A percentile compares a stretch with the other conserved stretches of the same genome.
phyloP scores from a whole-genome alignment of 2,329 filamentous ascomycete genomes.

The Tothia fuscella region DNA sequence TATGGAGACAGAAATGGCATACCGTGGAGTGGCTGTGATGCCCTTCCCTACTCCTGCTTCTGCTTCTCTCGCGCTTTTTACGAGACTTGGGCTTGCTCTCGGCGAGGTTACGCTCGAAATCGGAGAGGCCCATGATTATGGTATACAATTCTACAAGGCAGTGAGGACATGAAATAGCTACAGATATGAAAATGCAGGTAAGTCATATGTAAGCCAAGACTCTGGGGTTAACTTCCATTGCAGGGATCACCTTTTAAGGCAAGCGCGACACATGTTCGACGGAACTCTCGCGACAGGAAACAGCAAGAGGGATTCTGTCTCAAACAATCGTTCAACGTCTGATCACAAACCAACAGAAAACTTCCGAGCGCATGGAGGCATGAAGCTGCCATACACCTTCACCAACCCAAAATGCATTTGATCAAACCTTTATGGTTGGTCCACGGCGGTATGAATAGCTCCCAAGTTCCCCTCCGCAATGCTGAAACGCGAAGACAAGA shows the following conservation, averaged over 20 bases:
- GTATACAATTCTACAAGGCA: no score
- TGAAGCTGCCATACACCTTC: slow-evolving; percentile 5
- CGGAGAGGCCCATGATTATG: slow-evolving; percentile 11
- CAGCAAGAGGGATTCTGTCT: no score
- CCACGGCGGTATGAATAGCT: slow-evolving; percentile 12
- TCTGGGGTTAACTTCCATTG: no score
- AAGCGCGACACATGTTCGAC: no score
- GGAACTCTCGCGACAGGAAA: no score
- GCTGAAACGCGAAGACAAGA: slow-evolving; percentile 14
- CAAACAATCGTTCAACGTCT: no score
- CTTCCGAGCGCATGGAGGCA: not conserved
- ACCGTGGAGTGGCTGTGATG: slow-evolving; percentile 14
- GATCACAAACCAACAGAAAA: no score
- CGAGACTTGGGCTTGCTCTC: slow-evolving; percentile 1
- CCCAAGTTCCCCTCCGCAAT: slow-evolving; percentile 10
- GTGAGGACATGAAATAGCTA: no score
- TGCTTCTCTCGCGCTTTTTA: slow-evolving; percentile 35
- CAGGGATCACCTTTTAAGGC: no score
- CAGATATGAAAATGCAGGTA: no score
- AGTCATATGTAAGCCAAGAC: no score
- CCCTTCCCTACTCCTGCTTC: no score
- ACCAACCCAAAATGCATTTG: slow-evolving; percentile 12
- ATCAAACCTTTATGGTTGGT: slow-evolving; percentile 13
- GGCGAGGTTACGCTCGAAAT: slow-evolving; percentile 12
- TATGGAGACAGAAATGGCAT: not conserved